These are phyloP conservation scores for Musa beccarii DNA, from an alignment of 176 grass and related monocot species.

Conservation along the genomic window DNA sequence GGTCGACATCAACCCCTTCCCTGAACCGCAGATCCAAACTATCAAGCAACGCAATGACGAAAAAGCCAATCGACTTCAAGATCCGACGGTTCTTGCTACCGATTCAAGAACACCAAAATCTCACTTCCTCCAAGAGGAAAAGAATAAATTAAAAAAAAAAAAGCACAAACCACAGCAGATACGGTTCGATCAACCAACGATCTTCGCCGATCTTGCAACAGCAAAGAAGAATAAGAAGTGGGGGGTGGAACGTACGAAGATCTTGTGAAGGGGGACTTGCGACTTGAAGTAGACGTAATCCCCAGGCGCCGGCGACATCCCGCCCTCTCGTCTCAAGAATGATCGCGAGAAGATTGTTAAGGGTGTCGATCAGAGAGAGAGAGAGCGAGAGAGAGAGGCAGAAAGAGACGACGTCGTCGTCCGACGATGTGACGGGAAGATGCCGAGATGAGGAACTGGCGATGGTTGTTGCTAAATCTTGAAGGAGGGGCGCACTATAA, in stretches of 20 bases:
- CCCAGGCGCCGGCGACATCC: conserved; percentile 34
- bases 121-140: background rate
- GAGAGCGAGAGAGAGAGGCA: no score
- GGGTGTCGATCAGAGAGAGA: no score
- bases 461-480: no score
- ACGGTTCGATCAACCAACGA: background rate
- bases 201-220: background rate
- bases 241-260: conserved; percentile 46
- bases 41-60: no score
- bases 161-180: background rate
- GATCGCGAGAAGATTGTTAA: background rate
- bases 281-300: conserved; percentile 97
- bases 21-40: no score
- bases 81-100: background rate
- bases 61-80: no score
- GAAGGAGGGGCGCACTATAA: no score
- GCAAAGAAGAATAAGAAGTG: background rate
- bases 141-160: background rate
- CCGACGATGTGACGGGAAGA: no score
- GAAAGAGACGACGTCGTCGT: no score
- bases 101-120: background rate
- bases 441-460: no score
- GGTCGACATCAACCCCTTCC: background rate
- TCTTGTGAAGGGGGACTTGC: conserved; percentile 87
- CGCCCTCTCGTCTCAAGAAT: background rate